phyloP scores from a whole-genome alignment of 2,329 filamentous ascomycete species.

The Nemania sp. region DNA sequence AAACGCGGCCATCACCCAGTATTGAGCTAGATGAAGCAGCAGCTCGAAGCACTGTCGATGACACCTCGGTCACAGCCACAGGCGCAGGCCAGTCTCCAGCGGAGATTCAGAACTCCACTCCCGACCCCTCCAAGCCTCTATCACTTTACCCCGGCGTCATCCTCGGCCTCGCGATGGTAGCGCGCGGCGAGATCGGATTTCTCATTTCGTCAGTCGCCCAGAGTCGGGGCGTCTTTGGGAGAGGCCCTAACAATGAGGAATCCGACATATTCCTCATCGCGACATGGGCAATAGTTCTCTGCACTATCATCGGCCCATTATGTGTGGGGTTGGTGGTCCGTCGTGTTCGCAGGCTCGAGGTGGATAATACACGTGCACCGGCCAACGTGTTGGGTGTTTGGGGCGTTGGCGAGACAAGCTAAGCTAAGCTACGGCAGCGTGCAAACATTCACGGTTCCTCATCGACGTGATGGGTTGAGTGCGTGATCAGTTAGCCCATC shows the following conservation, averaged over 20 bases:
- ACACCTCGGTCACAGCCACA: too few species aligned
- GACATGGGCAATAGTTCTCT: conserved; percentile 59
- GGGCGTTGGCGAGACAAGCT: too few species aligned
- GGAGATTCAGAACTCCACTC: conserved; percentile 2
- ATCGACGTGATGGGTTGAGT: too few species aligned
- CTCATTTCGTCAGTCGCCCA: conserved; percentile 72
- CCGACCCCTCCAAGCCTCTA: conserved; percentile 50
- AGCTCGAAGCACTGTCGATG: too few species aligned
- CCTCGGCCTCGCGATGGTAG: conserved; percentile 69
- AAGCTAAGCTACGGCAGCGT: too few species aligned
- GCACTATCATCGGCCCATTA: conserved; percentile 56
- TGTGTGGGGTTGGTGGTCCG: conserved; percentile 51
- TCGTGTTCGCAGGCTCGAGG: conserved; percentile 44
- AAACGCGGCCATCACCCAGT: too few species aligned
- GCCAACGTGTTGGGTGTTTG: conserved; percentile 36
- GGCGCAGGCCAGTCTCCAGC: too few species aligned
- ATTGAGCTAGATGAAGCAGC: too few species aligned
- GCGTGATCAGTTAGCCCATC: too few species aligned
- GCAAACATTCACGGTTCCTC: too few species aligned
- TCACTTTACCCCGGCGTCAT: conserved; percentile 71
- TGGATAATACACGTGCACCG: conserved; percentile 10
- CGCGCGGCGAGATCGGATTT: conserved; percentile 80
- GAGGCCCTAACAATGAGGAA: conserved; percentile 19
- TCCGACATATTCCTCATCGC: conserved; percentile 56
- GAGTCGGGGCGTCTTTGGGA: conserved; percentile 48